phyloP scores from a whole-genome alignment of 1,284 basidiomycete species.

The Leccinum colubrinum region DNA sequence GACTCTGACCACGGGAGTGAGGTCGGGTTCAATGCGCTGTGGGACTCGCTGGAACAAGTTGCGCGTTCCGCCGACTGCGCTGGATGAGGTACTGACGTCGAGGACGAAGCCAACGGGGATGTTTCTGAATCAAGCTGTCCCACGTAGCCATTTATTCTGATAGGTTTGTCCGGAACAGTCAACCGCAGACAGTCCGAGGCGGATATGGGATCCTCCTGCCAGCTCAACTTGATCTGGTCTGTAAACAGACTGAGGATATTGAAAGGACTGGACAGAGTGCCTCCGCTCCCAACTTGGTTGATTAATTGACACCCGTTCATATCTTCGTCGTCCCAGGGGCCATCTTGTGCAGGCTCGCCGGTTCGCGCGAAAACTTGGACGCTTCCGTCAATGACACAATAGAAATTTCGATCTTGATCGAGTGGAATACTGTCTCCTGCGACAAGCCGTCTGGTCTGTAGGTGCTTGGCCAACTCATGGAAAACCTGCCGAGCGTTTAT shows the following conservation, averaged over 20 bases:
- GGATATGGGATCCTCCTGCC: conserved; percentile 58
- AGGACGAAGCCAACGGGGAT: conserved; percentile 56
- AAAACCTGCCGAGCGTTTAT: too few species aligned
- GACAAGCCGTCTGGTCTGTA: conserved; percentile 36
- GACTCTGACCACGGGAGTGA: conserved; percentile 27
- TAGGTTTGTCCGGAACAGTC: conserved; percentile 28
- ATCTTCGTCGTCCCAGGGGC: too few species aligned
- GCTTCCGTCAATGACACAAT: conserved; percentile 39
- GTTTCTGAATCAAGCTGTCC: conserved; percentile 49
- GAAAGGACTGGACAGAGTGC: conserved; percentile 81
- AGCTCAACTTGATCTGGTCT: conserved; percentile 93
- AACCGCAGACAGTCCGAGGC: conserved; percentile 19
- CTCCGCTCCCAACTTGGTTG: too few species aligned
- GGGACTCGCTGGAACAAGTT: conserved; percentile 21
- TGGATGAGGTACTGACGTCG: conserved; percentile 62
- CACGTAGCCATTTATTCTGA: conserved; percentile 58
- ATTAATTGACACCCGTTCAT: too few species aligned
- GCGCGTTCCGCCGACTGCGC: too few species aligned
- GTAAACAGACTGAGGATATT: conserved; percentile 92
- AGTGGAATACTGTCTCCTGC: conserved; percentile 91
- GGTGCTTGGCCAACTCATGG: too few species aligned
- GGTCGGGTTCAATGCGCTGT: conserved; percentile 14
- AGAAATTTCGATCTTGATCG: conserved; percentile 83
- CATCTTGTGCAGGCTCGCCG: too few species aligned
- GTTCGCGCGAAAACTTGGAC: too few species aligned